These are phyloP conservation scores for Dissophora globulifera DNA, from an alignment of 192 early-diverging fungal species.

Conservation along the genomic window DNA sequence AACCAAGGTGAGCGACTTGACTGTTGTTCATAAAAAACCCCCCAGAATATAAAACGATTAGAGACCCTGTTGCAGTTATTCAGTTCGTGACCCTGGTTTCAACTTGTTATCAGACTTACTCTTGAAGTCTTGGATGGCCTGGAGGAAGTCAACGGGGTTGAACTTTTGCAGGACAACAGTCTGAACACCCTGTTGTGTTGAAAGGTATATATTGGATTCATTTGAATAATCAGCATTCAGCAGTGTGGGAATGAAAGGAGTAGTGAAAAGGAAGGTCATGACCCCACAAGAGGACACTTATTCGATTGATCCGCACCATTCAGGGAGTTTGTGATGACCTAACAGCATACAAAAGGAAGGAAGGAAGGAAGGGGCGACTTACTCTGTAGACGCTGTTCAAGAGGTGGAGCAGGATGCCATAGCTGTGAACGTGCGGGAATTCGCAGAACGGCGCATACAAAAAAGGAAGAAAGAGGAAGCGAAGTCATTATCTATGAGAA, in stretches of 20 bases:
- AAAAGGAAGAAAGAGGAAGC: no score
- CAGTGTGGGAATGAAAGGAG: no score
- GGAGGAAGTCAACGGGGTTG: slow-evolving; percentile 63
- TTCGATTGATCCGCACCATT: neutral
- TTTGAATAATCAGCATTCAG: no score
- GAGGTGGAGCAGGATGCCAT: slow-evolving; percentile 37
- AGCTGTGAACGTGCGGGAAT: slow-evolving; percentile 18
- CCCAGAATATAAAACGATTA: no score
- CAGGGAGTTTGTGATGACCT: no score
- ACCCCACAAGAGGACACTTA: no score
- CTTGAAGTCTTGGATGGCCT: slow-evolving; percentile 63
- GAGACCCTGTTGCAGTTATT: no score
- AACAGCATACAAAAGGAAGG: no score
- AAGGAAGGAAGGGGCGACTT: slow-evolving; percentile 2
- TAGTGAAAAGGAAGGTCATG: neutral
- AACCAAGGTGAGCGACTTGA: slow-evolving; percentile 54
- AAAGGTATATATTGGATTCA: no score
- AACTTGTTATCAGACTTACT: slow-evolving; percentile 16
- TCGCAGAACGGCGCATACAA: no score
- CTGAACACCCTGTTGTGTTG: slow-evolving; percentile 55
- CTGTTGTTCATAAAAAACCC: neutral
- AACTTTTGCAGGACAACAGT: slow-evolving; percentile 74
- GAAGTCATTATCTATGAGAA: no score
- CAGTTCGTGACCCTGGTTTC: no score
- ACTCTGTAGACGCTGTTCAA: slow-evolving; percentile 35